Base-by-base conservation (phyloP, 305 asterid genomes). In the Fraxinus baroniana region DNA sequence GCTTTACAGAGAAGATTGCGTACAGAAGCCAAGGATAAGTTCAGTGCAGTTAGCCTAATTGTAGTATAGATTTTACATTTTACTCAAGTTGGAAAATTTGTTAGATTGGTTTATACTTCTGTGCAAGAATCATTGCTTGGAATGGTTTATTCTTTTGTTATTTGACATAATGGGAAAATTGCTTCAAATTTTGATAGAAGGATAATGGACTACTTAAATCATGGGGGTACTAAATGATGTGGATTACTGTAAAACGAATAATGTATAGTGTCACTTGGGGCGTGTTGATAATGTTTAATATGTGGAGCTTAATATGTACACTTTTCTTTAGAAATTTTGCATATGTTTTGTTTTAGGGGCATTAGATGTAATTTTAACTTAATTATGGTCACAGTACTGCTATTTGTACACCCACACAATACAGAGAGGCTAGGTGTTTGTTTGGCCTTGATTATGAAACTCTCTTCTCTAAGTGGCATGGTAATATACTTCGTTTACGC, bases 11-110 rank as follows among this genome's bases (percentile, higher is more conserved):
- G 90, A 86, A 71, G 88, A 89, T 79, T 26, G 85, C 57, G 74
- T 84, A 35, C 89, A 82, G 82, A 89, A 84, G 78, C 86, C 89
- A 13, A 83, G 68, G 26, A 74, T 89, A 36, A 79, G 86, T 76
- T 85, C 89, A 17, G 82, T 85, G 24, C 84, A 78, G 76, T 26
- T 24, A 64, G 64, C 64, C 24, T 55, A 55, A 55, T 55, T 55
- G 9, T 55, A 55, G 72, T n/a, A 64, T 62, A 62, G 17, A 24
- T 24, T 64, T 64, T 20, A 24, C 35, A 6, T 64, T 64, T 64
- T 2, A 64, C 33, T 64, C 28, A 64, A 64, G 72, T 64, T 3
- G 32, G 33, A 10, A 64, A 20, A 0, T 64, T 26, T 64, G 33
- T 64, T 24, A 64, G 32, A 4, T 49, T 49, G 60, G 60, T 49